Base-by-base conservation (phyloP, 2,329 filamentous ascomycete species). In the Aspergillus aculeatus region DNA sequence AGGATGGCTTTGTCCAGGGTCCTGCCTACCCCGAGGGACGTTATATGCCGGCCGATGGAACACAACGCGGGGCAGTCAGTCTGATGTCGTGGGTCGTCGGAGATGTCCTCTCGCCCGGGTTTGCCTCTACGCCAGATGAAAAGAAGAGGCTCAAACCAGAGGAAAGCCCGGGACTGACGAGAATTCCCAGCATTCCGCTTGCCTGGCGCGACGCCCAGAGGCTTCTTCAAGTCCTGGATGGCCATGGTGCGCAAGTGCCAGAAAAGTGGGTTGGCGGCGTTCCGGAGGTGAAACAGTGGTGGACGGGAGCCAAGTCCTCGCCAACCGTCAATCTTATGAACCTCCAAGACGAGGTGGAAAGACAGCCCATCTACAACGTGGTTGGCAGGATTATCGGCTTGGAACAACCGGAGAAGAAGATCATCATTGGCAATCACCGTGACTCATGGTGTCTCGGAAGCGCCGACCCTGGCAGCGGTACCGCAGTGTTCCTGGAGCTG, bases 371-470 rank as follows among this genome's bases (percentile, higher is more conserved):
- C 62, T 96, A 91, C 84, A 99, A 99, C 70, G 86, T 98, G 0
- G 87, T 96, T 69, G 93, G 91, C 32, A 85, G 87, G 57, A 93
- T 99, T 54, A 79, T 83, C 12, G 95, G 95, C n/a, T 82, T 91
- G 59, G 95, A 98, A 76, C 89, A 95, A 71, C 82, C 83, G 1
- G 85, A 90, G 61, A 94, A 96, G 76, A 90, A 89, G 58, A 87
- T 98, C 70, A 88, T 97, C 58, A 84, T 99, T 57, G 95, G 95
- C 54, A 97, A 93, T 75, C 94, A 96, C 72, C 91, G 95, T 21
- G 95, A 99, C 75, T 87, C 92, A 0, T 96, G 92, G 91, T 90
- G 90, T 55, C 91, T 95, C 70, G 95, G 95, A 57, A 91, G 92
- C 26, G 87, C 87, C 0, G 91, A 95, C 69, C 90, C 95, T 1